Base-by-base conservation (phyloP, 2,329 filamentous ascomycete species). In the Claviceps citrina region DNA sequence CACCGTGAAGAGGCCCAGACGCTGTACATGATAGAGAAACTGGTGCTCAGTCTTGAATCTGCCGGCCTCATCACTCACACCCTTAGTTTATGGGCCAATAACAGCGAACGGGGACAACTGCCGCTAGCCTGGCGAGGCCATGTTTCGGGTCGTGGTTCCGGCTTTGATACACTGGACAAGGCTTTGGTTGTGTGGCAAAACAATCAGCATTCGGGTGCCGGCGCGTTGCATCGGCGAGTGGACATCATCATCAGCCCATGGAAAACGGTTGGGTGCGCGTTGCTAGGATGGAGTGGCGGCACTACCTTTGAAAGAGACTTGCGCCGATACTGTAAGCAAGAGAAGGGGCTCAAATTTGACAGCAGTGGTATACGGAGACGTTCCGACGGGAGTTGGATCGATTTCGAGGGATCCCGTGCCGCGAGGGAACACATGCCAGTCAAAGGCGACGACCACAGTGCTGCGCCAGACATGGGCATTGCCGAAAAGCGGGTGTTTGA, bases 221-320 rank as follows among this genome's bases (percentile, higher is more conserved):
- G 7, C 13, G 37, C 43, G n/a, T 70, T 72, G 1, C 89, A 94
- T 54, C 75, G 86, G 16, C 71, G 89, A 34, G 87, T 96, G 1
- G 89, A 96, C 54, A 94, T 96, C 43, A 89, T 96, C 48, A 68
- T 96, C 45, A 78, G 76, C 18, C 85, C 87, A 0, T 95, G 89
- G 84, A 79, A 78, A 41, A 93, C 85, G 0, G 77, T 83, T 0
- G 89, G 91, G 0, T 95, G 86, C 49, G 89, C 87, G 0, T 70
- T 96, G 4, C 63, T 89, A 15, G 87, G 86, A 2, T 96, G 89
- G 91, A 81, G 75, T 13, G 84, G 86, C 1, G 89, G 78, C 1
- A 93, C 80, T 0, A 95, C 86, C 0, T 96, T 95, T 49, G 76
- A 95, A 63, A 68, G 89, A 19, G 91, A 96, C 57, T 56, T 96